phyloP scores from a whole-genome alignment of 345 rosid species.

The Citrus sp. region DNA sequence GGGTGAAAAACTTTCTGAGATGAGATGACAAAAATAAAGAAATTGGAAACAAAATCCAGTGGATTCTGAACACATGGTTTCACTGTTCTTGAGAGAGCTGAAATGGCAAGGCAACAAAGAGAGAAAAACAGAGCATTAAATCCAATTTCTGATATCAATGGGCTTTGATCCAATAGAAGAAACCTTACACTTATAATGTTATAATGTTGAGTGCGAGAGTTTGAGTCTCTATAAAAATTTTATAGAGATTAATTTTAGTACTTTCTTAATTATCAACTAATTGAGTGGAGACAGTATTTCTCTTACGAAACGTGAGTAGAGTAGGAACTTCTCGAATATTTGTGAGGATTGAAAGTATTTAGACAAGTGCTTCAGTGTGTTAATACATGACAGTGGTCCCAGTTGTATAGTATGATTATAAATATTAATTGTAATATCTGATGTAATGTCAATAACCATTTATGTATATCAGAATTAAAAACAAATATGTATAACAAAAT shows the following conservation, averaged over 20 bases:
- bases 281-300: fast-evolving
- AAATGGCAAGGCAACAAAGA: background rate
- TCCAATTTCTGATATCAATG: background rate
- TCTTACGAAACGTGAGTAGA: no score
- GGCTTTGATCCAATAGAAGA: no score
- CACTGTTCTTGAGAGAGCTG: background rate
- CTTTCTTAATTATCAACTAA: fast-evolving
- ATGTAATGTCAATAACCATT: fast-evolving
- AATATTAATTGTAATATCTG: no score
- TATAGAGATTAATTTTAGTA: no score
- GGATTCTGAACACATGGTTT: background rate
- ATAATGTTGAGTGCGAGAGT: no score
- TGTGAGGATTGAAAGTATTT: no score
- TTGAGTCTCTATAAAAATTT: fast-evolving
- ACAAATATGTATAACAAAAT: no score
- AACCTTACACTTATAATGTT: fast-evolving
- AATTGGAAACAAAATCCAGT: background rate
- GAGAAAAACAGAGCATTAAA: background rate
- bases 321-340: fast-evolving
- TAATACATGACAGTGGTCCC: fast-evolving
- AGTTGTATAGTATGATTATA: no score
- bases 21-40: background rate
- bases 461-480: no score
- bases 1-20: background rate
- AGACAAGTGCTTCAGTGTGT: fast-evolving